Base-by-base conservation (phyloP, 352 stramenopile species). In the Phytophthora fragariae region DNA sequence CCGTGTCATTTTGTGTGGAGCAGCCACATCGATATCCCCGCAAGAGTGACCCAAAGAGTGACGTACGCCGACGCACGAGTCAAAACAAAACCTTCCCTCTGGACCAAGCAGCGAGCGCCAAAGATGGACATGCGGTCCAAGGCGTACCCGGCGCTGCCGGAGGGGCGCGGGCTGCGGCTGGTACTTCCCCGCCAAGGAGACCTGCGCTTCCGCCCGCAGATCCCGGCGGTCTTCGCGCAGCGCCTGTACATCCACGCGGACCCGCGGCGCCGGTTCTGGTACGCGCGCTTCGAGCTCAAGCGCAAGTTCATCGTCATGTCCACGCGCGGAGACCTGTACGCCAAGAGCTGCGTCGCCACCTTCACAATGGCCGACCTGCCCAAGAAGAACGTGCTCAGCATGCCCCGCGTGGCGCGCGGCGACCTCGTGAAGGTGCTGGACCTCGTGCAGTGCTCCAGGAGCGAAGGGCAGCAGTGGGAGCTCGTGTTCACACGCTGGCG, bases 261-360 rank as follows among this genome's bases (percentile, higher is more conserved):
- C 52, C 75, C 78, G 29, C 75, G 69, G 27, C 76, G 73, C 17
- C 81, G 81, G 47, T 66, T 72, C 39, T 77, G 82, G 64, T 93
- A 94, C 74, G 39, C 64, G 53, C 76, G 76, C 29, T 94, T 94
- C 57, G 59, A 88, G 31, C 58, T 94, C 24, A 67, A 72, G 65
- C 87, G 87, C 62, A 83, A 83, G 59, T 94, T 94, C 57, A 83
- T 94, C 65, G 84, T 93, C 66, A 91, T 94, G 85, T 84, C 85
- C 33, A 86, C 68, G 46, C 74, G 85, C 55, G 87, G 87, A 19
- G 81, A 94, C 54, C 56, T 94, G 63, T 94, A 84, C 77, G 83
- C 78, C 50, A 84, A 92, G 64, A 83, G 50, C 11, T 70, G 67
- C 53, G 57, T 70, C 12, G 63, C 72, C 14, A 71, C 68, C 50